These are phyloP conservation scores for Mycena sanguinolenta DNA, from an alignment of 768 basidiomycete species.

Conservation along the genomic window DNA sequence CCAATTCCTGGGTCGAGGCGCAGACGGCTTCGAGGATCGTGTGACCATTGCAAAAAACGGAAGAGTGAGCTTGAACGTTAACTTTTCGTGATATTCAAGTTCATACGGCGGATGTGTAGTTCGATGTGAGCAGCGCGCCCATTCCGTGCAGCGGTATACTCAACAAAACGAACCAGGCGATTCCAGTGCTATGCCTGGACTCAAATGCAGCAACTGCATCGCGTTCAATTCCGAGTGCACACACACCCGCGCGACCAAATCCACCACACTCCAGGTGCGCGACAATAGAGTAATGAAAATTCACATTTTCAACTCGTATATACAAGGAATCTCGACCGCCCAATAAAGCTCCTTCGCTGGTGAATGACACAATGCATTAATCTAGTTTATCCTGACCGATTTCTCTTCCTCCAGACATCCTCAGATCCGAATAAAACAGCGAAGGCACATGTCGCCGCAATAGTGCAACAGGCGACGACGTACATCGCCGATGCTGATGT, in stretches of 20 bases:
- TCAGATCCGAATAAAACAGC: slow-evolving; percentile 2
- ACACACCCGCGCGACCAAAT: slow-evolving; percentile 46
- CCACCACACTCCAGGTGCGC: slow-evolving; percentile 14
- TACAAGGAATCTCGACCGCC: background rate
- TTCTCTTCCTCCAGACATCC: slow-evolving; percentile 1
- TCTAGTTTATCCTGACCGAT: background rate
- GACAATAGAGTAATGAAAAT: background rate
- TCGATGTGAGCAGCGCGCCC: slow-evolving; percentile 13
- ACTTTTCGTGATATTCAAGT: too few relatives aligned
- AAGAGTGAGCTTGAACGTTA: slow-evolving; percentile 27
- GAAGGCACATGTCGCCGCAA: slow-evolving; percentile 32
- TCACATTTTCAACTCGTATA: background rate
- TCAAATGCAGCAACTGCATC: slow-evolving; percentile 77
- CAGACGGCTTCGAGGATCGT: slow-evolving; percentile 28
- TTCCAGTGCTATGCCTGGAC: slow-evolving; percentile 77
- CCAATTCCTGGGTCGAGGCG: slow-evolving; percentile 32
- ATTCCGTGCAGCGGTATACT: background rate
- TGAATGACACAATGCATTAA: background rate
- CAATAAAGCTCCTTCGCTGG: background rate
- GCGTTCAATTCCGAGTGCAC: slow-evolving; percentile 75
- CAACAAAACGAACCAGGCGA: slow-evolving; percentile 62
- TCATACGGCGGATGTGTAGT: slow-evolving; percentile 3
- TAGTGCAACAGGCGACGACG: slow-evolving; percentile 26
- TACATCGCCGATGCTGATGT: slow-evolving; percentile 31
- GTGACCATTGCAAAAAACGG: slow-evolving; percentile 34